These are phyloP conservation scores for Cutaneotrichosporon sp. DNA, from an alignment of 1,284 basidiomycete species.

Conservation along the genomic window DNA sequence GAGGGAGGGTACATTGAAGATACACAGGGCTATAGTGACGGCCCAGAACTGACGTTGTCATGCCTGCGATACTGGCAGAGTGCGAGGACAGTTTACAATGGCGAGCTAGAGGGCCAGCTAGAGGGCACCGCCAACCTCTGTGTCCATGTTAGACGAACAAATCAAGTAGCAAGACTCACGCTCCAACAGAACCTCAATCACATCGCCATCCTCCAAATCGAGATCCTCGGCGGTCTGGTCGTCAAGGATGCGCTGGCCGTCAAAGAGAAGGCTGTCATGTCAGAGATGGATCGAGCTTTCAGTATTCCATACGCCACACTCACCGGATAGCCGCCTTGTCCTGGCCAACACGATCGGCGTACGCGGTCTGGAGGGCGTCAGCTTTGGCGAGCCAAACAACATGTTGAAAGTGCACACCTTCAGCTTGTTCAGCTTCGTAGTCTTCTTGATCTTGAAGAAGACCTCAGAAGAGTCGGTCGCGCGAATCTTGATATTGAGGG, in stretches of 20 bases:
- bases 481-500: constrained; percentile 80
- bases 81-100: too few relatives aligned
- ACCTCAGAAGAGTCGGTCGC: constrained; percentile 79
- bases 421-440: constrained; percentile 87
- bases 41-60: not conserved
- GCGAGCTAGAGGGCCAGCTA: not conserved
- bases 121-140: constrained; percentile 36
- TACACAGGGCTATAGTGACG: constrained; percentile 1
- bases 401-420: too few relatives aligned
- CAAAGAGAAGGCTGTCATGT: constrained; percentile 69
- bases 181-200: constrained; percentile 88
- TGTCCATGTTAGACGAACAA: not conserved
- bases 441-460: constrained; percentile 97
- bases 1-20: not conserved
- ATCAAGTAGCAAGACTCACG: constrained; percentile 56
- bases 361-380: constrained; percentile 62
- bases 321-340: constrained; percentile 79
- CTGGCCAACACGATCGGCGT: constrained; percentile 89
- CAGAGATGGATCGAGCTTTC: not conserved
- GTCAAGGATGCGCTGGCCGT: constrained; percentile 72
- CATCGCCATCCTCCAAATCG: constrained; percentile 77
- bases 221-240: constrained; percentile 76
- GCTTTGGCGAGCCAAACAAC: too few relatives aligned
- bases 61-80: not conserved
- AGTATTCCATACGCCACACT: constrained; percentile 35